A percentile compares a stretch with the other conserved stretches of the same genome.
These are phyloP conservation scores for Populus hybrid DNA, from an alignment of 441 rosid species.

Conservation along the genomic window DNA sequence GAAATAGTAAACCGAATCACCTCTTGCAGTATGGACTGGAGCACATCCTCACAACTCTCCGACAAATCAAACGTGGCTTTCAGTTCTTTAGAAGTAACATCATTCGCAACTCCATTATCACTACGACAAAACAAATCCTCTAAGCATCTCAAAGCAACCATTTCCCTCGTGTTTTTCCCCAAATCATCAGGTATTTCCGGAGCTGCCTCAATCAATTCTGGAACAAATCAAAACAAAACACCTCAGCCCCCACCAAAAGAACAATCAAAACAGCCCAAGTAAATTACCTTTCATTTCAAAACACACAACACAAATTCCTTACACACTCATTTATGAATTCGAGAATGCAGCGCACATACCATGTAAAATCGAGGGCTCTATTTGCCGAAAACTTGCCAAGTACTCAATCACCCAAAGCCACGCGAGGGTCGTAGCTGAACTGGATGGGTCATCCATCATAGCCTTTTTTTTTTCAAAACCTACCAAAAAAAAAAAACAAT, in stretches of 20 bases:
- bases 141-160: slow-evolving; percentile 54
- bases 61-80: slow-evolving; percentile 33
- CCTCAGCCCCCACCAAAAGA: background rate
- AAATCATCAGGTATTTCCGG: slow-evolving; percentile 34
- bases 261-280: background rate
- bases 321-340: background rate
- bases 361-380: slow-evolving; percentile 31
- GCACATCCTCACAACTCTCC: slow-evolving; percentile 44
- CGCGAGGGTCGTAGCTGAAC: slow-evolving; percentile 16
- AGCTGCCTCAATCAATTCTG: slow-evolving; percentile 46
- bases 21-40: slow-evolving; percentile 34
- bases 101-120: slow-evolving; percentile 13
- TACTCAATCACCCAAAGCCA: slow-evolving; percentile 58
- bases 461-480: background rate
- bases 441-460: slow-evolving; percentile 16
- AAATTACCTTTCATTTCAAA: background rate
- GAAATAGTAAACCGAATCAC: slow-evolving; percentile 22
- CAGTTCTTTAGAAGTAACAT: slow-evolving; percentile 18
- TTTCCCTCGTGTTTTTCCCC: slow-evolving; percentile 37
- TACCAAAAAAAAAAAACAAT: background rate
- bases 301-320: background rate
- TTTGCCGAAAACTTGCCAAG: slow-evolving; percentile 30
- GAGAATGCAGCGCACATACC: slow-evolving; percentile 24
- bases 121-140: slow-evolving; percentile 39
- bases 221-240: slow-evolving; percentile 4